A percentile compares a stretch with the other conserved stretches of the same genome.
Conservation (phyloP, 306 rosid genomes). For the Fragaria iinumae region DNA sequence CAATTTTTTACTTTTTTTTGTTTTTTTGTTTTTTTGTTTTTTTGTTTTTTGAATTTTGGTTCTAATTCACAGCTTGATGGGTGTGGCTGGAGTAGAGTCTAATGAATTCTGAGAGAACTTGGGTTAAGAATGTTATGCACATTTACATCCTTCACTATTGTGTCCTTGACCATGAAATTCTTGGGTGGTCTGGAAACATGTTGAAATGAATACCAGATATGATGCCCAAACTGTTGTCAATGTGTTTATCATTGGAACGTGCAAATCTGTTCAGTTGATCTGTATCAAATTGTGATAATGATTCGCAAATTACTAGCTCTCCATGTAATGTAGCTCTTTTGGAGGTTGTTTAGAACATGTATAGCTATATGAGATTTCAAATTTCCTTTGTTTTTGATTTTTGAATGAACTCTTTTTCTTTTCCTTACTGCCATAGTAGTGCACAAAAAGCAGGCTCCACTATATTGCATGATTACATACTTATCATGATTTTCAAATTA, state of each 20-base stretch:
- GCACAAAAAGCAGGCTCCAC: background rate
- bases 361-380: background rate
- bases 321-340: background rate
- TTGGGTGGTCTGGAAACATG: background rate
- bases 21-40: background rate
- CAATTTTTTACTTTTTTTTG: background rate
- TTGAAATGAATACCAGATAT: background rate
- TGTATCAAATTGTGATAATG: background rate
- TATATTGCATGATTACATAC: background rate
- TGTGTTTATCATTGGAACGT: background rate
- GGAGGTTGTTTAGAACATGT: background rate
- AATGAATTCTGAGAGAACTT: background rate
- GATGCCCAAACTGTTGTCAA: background rate
- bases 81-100: background rate
- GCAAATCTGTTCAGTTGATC: slow-evolving; percentile 5
- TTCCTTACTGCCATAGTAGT: background rate
- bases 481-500: background rate
- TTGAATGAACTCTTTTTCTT: background rate
- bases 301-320: background rate
- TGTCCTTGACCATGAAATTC: background rate
- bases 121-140: background rate
- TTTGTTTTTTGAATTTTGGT: background rate
- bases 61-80: background rate
- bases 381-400: background rate
- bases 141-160: background rate